Evolutionary conservation across 2,329 filamentous ascomycete genomes (phyloP).

Genomic region (Aspergillus hortae): DNA sequence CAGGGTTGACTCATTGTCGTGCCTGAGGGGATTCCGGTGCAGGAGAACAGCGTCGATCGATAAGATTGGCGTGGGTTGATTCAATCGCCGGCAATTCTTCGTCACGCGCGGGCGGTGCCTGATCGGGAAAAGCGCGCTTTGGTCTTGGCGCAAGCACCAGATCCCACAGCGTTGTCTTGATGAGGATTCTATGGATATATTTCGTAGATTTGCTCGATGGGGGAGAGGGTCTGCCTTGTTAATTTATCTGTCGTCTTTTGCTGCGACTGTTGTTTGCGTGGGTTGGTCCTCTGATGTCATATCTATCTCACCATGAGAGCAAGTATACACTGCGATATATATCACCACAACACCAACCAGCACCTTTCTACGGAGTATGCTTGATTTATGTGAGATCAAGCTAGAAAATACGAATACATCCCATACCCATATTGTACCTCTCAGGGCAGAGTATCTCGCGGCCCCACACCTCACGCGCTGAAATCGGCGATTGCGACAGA

Average conservation of each 20-base stretch:
- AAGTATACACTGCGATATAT: neutral
- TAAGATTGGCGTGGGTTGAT: conserved; percentile 5
- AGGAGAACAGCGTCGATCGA: conserved; percentile 2
- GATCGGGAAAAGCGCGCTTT: conserved; percentile 16
- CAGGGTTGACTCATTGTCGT: conserved; percentile 36
- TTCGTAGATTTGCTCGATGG: too few relatives aligned
- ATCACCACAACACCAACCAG: neutral
- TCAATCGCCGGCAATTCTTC: conserved; percentile 14
- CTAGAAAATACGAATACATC: too few relatives aligned
- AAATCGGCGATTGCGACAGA: conserved; percentile 25
- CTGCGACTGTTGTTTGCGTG: neutral
- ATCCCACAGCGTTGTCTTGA: neutral
- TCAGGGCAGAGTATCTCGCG: neutral
- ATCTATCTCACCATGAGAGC: neutral
- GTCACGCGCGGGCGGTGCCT: conserved; percentile 12
- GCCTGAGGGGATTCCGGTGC: conserved; percentile 10
- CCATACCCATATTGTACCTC: too few relatives aligned
- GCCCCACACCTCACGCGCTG: neutral
- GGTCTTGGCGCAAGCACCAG: conserved; percentile 10
- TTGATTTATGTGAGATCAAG: too few relatives aligned
- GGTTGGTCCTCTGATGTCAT: neutral
- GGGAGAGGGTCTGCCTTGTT: too few relatives aligned
- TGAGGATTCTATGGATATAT: too few relatives aligned
- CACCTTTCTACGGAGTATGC: too few relatives aligned
- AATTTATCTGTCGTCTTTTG: neutral